These are phyloP conservation scores for Venturiaceae sp. DNA, from an alignment of 2,329 filamentous ascomycete species.

Conservation along the genomic window DNA sequence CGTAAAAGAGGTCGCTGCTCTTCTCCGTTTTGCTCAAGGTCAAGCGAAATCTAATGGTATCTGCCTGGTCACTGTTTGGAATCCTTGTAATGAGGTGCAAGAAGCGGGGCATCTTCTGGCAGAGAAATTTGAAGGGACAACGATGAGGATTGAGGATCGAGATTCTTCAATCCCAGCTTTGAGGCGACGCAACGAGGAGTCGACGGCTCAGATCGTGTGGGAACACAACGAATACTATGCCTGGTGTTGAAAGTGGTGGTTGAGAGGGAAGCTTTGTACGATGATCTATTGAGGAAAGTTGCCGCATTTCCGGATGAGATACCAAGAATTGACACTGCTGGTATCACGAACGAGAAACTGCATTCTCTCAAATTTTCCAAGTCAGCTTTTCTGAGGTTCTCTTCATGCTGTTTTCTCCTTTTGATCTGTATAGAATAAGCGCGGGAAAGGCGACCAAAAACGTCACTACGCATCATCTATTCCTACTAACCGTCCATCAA, in stretches of 20 bases:
- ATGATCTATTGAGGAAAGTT: no score
- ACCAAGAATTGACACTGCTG: no score
- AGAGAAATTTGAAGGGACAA: not conserved
- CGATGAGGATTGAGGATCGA: not conserved
- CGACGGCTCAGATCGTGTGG: not conserved
- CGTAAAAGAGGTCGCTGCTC: not conserved
- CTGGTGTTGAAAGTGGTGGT: slow-evolving; percentile 4
- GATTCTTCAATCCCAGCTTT: not conserved
- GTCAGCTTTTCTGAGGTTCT: no score
- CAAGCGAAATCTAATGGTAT: not conserved
- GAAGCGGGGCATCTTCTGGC: not conserved
- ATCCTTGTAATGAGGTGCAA: not conserved
- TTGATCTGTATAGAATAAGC: no score
- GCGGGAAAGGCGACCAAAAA: no score
- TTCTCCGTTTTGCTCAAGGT: not conserved
- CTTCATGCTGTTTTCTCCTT: no score
- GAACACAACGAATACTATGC: slow-evolving; percentile 2
- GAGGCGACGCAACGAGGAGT: not conserved
- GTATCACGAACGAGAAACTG: no score
- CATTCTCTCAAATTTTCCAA: no score
- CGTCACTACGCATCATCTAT: no score
- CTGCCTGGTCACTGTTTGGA: not conserved
- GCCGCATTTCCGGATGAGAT: no score
- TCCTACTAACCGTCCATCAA: no score
- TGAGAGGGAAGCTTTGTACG: no score